phyloP scores from a whole-genome alignment of 768 basidiomycete species.

The Collybia mongolica region DNA sequence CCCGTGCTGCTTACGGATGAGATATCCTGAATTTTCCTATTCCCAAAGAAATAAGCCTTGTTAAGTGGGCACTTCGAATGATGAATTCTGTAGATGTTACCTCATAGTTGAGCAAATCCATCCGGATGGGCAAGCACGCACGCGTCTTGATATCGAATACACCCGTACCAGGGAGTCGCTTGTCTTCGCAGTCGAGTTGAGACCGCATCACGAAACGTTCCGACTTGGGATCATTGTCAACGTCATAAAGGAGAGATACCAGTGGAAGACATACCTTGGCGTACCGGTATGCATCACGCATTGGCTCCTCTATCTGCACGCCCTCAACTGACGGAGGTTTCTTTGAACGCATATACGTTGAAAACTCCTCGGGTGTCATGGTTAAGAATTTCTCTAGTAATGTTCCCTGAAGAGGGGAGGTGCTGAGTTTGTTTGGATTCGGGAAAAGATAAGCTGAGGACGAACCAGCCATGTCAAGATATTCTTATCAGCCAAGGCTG shows the following conservation, averaged over 20 bases:
- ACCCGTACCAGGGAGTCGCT: conserved; percentile 81
- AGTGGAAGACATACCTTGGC: conserved; percentile 54
- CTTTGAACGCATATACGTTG: conserved; percentile 42
- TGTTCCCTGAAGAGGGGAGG: conserved; percentile 57
- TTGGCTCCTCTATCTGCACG: conserved; percentile 17
- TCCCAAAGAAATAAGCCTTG: not conserved
- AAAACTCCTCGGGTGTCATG: conserved; percentile 60
- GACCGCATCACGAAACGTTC: conserved; percentile 85
- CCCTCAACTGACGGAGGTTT: conserved; percentile 21
- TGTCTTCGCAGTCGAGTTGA: conserved; percentile 87
- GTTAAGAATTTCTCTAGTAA: conserved; percentile 90
- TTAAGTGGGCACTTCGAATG: not conserved
- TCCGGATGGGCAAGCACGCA: conserved; percentile 78
- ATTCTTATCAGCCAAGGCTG: conserved; percentile 53
- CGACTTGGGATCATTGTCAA: conserved; percentile 32
- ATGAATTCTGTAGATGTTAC: conserved; percentile 30
- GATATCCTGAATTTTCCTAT: conserved; percentile 79
- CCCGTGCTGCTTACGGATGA: conserved; percentile 65
- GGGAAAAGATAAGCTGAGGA: not conserved
- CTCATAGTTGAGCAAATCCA: conserved; percentile 83
- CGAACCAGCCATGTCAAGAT: conserved; percentile 74
- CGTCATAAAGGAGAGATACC: not conserved
- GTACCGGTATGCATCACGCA: conserved; percentile 82
- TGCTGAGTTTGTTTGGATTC: not conserved
- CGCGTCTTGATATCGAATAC: conserved; percentile 98